A percentile compares a stretch with the other conserved stretches of the same genome.
phyloP scores from a whole-genome alignment of 2,329 filamentous ascomycete species.

The Sporothrix euskadiensis region DNA sequence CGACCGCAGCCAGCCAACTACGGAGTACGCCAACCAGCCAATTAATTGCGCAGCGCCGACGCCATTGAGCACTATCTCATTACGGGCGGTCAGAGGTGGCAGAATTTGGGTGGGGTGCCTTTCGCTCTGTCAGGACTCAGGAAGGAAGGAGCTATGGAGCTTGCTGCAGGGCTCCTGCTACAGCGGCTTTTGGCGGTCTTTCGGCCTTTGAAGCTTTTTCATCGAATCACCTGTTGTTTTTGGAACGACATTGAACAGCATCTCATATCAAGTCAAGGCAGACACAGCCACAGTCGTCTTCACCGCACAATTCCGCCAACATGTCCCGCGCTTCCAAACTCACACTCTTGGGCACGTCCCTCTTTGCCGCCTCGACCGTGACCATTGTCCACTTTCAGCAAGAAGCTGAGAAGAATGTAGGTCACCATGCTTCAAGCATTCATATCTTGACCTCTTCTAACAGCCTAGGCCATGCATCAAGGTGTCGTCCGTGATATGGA shows the following conservation, averaged over 20 bases:
- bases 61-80: conserved; percentile 8
- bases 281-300: not conserved
- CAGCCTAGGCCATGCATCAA: conserved; percentile 80
- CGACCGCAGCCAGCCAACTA: too few species aligned
- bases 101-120: conserved; percentile 22
- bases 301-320: conserved; percentile 23
- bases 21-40: not conserved
- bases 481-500: conserved; percentile 95
- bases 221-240: conserved; percentile 14
- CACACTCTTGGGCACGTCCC: conserved; percentile 75
- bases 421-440: conserved; percentile 36
- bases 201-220: conserved; percentile 18
- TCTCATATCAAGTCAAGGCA: not conserved
- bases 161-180: not conserved
- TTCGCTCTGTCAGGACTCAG: not conserved
- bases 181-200: not conserved
- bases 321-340: conserved; percentile 94
- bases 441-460: not conserved
- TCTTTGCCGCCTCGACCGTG: conserved; percentile 75
- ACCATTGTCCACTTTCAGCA: conserved; percentile 89
- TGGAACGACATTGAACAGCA: not conserved
- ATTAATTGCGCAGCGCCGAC: conserved; percentile 31
- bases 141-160: not conserved
- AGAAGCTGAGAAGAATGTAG: conserved; percentile 73
- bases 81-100: conserved; percentile 26